phyloP scores from a whole-genome alignment of 2,329 filamentous ascomycete species.

The Parastagonospora avenae region DNA sequence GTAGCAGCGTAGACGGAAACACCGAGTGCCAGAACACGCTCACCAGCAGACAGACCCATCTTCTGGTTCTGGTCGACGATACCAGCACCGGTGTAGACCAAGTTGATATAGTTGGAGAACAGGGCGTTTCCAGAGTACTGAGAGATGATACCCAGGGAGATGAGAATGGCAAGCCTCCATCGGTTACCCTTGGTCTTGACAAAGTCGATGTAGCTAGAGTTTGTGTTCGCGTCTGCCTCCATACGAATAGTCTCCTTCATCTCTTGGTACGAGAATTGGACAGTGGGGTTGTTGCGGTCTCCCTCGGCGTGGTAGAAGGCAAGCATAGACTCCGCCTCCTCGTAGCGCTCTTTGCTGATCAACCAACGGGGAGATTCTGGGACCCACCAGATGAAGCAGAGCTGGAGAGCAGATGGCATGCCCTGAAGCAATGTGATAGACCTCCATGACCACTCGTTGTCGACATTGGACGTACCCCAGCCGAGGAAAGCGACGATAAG shows the following conservation, averaged over 20 bases:
- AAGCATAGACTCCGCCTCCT: slow-evolving; percentile 66
- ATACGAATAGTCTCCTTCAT: slow-evolving; percentile 67
- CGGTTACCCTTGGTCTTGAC: slow-evolving; percentile 67
- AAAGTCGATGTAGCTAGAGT: slow-evolving; percentile 65
- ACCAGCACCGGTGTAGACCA: slow-evolving; percentile 65
- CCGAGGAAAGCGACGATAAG: slow-evolving; percentile 65
- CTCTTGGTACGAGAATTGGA: slow-evolving; percentile 69
- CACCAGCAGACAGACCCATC: slow-evolving; percentile 52
- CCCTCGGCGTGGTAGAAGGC: slow-evolving; percentile 68
- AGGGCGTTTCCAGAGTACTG: slow-evolving; percentile 71
- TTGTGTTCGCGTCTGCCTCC: slow-evolving; percentile 57
- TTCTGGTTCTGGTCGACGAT: slow-evolving; percentile 54
- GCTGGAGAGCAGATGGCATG: slow-evolving; percentile 59
- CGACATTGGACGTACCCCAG: slow-evolving; percentile 42
- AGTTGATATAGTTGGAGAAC: slow-evolving; percentile 69
- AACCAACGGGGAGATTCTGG: slow-evolving; percentile 69
- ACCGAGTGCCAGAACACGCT: slow-evolving; percentile 63
- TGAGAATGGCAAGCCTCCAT: slow-evolving; percentile 65
- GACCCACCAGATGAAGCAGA: slow-evolving; percentile 64
- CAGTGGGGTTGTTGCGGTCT: slow-evolving; percentile 62
- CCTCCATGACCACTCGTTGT: slow-evolving; percentile 56
- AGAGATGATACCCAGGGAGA: slow-evolving; percentile 69
- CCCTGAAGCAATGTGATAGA: slow-evolving; percentile 60
- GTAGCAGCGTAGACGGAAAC: slow-evolving; percentile 63
- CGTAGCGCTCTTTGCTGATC: slow-evolving; percentile 65